Conservation (phyloP, 148 eudicot species). For the Camellia sinensis region DNA sequence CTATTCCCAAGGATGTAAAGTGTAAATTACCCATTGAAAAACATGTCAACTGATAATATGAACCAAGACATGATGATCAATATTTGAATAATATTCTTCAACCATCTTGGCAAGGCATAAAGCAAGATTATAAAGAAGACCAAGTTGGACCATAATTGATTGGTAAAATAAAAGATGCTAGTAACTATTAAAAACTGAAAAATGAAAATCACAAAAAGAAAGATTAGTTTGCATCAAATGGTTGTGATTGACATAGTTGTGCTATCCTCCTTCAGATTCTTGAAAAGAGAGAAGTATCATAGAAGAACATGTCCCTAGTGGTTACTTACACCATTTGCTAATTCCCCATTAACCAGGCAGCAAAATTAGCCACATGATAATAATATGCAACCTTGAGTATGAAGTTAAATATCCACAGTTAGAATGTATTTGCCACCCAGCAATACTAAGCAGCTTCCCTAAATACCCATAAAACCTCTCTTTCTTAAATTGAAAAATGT, state of each 20-base stretch:
- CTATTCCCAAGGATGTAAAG: no score
- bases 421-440: not conserved
- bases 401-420: not conserved
- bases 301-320: no score
- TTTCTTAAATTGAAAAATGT: not conserved
- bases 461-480: not conserved
- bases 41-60: no score
- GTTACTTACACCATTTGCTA: no score
- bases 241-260: not conserved
- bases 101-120: not conserved
- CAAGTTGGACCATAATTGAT: not conserved
- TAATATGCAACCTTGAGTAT: not conserved
- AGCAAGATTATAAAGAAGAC: not conserved
- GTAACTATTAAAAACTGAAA: not conserved
- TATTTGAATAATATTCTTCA: not conserved
- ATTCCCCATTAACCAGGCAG: not conserved
- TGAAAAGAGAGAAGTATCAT: no score
- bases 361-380: not conserved
- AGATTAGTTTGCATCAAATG: not conserved
- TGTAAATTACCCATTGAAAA: no score
- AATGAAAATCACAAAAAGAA: not conserved
- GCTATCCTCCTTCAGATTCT: no score
- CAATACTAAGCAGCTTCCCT: conserved; percentile 1
- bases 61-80: not conserved
- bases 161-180: not conserved